These are phyloP conservation scores for Immersiella caudata DNA, from an alignment of 495 filamentous ascomycete genomes.

Conservation along the genomic window DNA sequence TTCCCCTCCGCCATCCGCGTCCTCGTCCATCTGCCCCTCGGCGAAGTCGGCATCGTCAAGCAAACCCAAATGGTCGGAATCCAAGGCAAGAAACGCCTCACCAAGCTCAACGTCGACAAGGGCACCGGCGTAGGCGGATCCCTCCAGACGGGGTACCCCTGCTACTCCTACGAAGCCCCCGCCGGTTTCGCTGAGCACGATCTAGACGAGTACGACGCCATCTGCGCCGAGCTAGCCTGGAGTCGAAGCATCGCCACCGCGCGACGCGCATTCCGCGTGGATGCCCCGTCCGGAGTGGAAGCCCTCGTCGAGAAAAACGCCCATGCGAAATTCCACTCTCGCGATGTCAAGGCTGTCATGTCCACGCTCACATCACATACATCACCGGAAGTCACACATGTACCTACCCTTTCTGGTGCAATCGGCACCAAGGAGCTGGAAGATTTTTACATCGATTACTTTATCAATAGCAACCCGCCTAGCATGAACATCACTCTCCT, in stretches of 20 bases:
- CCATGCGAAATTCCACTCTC: constrained; percentile 51
- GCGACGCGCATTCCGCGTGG: constrained; percentile 59
- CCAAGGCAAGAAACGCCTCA: constrained; percentile 60
- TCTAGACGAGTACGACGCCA: constrained; percentile 52
- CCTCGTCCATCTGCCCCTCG: constrained; percentile 49
- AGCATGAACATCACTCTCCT: constrained; percentile 68
- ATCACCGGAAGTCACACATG: constrained; percentile 61
- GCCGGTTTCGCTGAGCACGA: constrained; percentile 57
- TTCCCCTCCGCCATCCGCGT: constrained; percentile 47
- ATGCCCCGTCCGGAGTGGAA: constrained; percentile 52
- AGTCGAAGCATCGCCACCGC: constrained; percentile 49
- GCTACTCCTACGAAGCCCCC: constrained; percentile 46
- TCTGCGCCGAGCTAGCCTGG: constrained; percentile 53
- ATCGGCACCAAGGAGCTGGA: constrained; percentile 64
- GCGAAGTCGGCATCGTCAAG: constrained; percentile 50
- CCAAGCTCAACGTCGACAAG: constrained; percentile 51
- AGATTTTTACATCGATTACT: constrained; percentile 71
- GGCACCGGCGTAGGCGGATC: constrained; percentile 56
- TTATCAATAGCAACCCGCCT: constrained; percentile 67
- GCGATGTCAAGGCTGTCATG: constrained; percentile 54
- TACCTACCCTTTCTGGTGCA: constrained; percentile 65
- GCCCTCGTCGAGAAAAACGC: constrained; percentile 58
- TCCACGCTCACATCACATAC: constrained; percentile 56
- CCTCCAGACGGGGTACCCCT: constrained; percentile 40
- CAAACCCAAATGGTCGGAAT: constrained; percentile 61